These are phyloP conservation scores for Wickerhamiella bombiphila DNA, from an alignment of 805 yeast genomes.

Conservation along the genomic window DNA sequence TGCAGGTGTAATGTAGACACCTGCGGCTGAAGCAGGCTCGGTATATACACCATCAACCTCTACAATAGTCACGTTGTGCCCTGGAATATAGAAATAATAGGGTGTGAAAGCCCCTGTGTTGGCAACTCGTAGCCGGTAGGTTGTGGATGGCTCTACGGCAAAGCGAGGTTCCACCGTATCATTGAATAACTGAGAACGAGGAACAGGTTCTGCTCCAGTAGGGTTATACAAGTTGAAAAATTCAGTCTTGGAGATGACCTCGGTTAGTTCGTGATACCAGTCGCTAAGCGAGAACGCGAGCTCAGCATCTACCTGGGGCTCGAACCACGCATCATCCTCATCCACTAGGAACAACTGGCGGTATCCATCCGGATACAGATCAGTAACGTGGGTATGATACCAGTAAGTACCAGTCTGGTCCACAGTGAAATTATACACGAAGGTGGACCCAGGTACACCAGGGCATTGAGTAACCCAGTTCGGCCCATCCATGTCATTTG, in stretches of 20 bases:
- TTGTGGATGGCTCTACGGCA: conserved; percentile 64
- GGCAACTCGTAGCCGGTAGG: conserved; percentile 66
- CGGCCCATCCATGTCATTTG: conserved; percentile 82
- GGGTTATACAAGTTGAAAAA: conserved; percentile 74
- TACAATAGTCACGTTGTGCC: conserved; percentile 69
- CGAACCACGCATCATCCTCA: conserved; percentile 48
- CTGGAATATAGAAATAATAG: conserved; percentile 78
- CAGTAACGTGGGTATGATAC: conserved; percentile 90
- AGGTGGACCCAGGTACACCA: conserved; percentile 56
- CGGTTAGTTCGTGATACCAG: conserved; percentile 68
- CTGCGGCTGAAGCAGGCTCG: conserved; percentile 53
- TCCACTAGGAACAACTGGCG: conserved; percentile 50
- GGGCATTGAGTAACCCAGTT: conserved; percentile 83
- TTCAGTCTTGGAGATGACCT: conserved; percentile 29
- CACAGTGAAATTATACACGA: conserved; percentile 79
- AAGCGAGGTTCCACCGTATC: conserved; percentile 49
- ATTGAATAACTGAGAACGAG: conserved; percentile 64
- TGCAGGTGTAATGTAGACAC: conserved; percentile 73
- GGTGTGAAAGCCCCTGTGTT: conserved; percentile 88
- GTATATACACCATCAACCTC: conserved; percentile 88
- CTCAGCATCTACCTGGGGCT: conserved; percentile 63
- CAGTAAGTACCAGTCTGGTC: conserved; percentile 84
- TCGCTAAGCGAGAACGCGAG: conserved; percentile 54
- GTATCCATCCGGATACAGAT: conserved; percentile 85
- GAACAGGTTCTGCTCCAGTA: conserved; percentile 97